Conservation (phyloP, 805 yeast species). For the Candida namnaoensis region DNA sequence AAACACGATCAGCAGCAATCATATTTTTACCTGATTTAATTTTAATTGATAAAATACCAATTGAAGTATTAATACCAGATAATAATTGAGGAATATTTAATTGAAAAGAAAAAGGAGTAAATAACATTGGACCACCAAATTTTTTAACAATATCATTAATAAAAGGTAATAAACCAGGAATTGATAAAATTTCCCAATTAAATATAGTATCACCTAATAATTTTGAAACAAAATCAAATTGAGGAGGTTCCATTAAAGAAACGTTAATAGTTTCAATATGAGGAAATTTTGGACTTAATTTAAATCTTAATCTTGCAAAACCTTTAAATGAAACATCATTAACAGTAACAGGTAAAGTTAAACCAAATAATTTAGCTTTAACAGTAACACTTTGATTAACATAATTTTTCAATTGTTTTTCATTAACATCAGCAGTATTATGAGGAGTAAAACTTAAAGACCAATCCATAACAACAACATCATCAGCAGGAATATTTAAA, state of each 20-base stretch:
- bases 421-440: slow-evolving; percentile 73
- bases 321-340: slow-evolving; percentile 75
- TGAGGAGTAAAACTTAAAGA: slow-evolving; percentile 89
- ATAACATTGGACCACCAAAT: slow-evolving; percentile 81
- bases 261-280: slow-evolving; percentile 88
- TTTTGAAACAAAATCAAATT: slow-evolving; percentile 74
- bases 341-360: slow-evolving; percentile 71
- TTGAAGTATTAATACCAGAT: slow-evolving; percentile 79
- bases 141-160: slow-evolving; percentile 80
- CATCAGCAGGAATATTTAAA: slow-evolving; percentile 80
- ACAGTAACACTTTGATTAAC: slow-evolving; percentile 78
- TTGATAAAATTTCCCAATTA: slow-evolving; percentile 77
- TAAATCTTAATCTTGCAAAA: slow-evolving; percentile 68
- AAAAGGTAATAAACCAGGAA: slow-evolving; percentile 83
- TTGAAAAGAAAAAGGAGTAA: slow-evolving; percentile 88
- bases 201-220: slow-evolving; percentile 71
- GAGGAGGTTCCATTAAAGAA: slow-evolving; percentile 78
- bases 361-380: slow-evolving; percentile 75
- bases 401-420: slow-evolving; percentile 74
- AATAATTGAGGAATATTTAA: slow-evolving; percentile 84
- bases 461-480: slow-evolving; percentile 98
- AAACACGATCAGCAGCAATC: slow-evolving; percentile 53
- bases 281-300: slow-evolving; percentile 87
- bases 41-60: slow-evolving; percentile 75
- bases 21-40: slow-evolving; percentile 61